Base-by-base conservation (phyloP, 352 stramenopile genomes). In the Phytopythium boreale region DNA sequence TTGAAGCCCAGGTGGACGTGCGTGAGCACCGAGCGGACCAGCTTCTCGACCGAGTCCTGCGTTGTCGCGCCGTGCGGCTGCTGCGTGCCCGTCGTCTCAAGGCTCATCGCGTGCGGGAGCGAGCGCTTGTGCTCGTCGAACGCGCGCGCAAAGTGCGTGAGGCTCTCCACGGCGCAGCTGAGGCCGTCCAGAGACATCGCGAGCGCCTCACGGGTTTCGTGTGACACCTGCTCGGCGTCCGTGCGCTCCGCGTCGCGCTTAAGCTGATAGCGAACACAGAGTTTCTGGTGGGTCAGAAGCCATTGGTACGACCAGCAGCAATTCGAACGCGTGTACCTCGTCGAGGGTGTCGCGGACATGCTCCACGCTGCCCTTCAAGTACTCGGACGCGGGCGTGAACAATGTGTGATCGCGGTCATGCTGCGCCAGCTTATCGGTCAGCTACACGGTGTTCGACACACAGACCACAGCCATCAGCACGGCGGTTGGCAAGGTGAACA, bases 121-220 rank as follows among this genome's bases (percentile, higher is more conserved):
- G 26, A 37, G 27, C 26, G 26, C 29, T 39, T 36, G 27, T 56
- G 50, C 50, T 36, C 29, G 50, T 56, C 50, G 50, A 56, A 56
- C 50, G 50, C 26, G 26, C 29, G 26, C 1, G 50, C 50, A 24
- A 39, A 39, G 27, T 56, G 50, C 50, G 50, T 56, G 26, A 56
- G 50, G 27, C 50, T 56, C 50, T 56, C 50, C 6, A 56, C 50
- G 50, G 50, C 50, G 27, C 50, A 39, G 26, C 29, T 56, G 26
- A 56, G 50, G 15, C 15, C 27, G 15, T 56, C 50, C 0, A 56
- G 50, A 5, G 50, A 56, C 50, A 39, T 56, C 20, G 61, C 61
- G 11, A 59, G 61, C 11, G 31, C 31, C 34, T 66, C 61, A 31
- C 39, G 53, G 15, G 62, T 51, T 22, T 49, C 22, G 17, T 44